Evolutionary conservation across 768 basidiomycete species (phyloP).

Genomic region (Chiua virens): DNA sequence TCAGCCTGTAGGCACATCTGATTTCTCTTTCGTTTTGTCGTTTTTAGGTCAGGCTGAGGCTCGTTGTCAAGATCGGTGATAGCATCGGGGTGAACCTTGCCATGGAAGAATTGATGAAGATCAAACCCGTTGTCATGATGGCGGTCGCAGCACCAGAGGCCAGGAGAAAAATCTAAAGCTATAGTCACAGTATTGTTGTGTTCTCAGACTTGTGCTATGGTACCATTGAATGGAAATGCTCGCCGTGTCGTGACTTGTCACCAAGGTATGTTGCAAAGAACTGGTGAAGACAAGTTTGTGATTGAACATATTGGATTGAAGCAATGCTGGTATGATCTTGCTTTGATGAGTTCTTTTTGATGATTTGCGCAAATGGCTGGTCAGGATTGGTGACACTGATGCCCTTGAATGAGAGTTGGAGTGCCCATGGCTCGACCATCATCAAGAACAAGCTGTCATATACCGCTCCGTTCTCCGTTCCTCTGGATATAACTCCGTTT

Average conservation of each 20-base stretch:
- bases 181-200: no score
- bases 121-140: neutral
- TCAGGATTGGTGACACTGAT: neutral
- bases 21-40: neutral
- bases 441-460: neutral
- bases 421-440: conserved; percentile 4
- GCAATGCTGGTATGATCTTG: neutral
- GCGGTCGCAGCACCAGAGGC: conserved; percentile 1
- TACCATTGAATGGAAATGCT: no score
- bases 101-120: neutral
- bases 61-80: no score
- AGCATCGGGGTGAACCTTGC: neutral
- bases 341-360: conserved; percentile 1
- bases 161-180: neutral
- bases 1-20: no score
- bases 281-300: neutral
- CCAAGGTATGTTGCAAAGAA: neutral
- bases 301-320: neutral
- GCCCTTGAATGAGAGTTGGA: neutral
- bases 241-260: neutral
- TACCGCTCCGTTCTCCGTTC: no score
- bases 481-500: no score
- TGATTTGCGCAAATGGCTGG: neutral
- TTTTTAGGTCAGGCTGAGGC: neutral
- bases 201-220: no score